phyloP scores from a whole-genome alignment of 2,329 filamentous ascomycete genomes.

The Karstenula rhodostoma region DNA sequence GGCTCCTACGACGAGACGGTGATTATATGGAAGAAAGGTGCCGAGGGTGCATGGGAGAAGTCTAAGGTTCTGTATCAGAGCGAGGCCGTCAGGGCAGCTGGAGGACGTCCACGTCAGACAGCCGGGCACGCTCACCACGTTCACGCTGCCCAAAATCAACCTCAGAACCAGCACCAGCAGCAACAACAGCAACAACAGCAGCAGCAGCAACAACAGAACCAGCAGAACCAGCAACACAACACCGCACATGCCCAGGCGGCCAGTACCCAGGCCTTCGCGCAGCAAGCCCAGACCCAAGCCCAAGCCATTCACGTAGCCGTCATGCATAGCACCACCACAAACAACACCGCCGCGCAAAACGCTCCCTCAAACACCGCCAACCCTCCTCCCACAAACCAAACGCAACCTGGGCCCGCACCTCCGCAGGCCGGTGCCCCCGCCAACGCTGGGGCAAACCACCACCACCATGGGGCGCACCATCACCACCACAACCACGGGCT shows the following conservation, averaged over 20 bases:
- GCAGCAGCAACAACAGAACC: constrained; percentile 28
- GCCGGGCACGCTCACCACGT: constrained; percentile 30
- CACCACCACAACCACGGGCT: constrained; percentile 21
- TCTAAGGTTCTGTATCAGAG: constrained; percentile 79
- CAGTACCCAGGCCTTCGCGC: constrained; percentile 43
- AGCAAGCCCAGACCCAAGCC: constrained; percentile 45
- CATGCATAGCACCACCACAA: constrained; percentile 28
- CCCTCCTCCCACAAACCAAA: constrained; percentile 20
- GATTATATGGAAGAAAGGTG: constrained; percentile 90
- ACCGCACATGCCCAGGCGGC: constrained; percentile 36
- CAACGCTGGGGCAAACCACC: constrained; percentile 28
- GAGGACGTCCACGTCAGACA: constrained; percentile 49
- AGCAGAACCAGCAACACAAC: constrained; percentile 31
- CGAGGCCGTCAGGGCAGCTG: constrained; percentile 64
- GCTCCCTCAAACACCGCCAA: constrained; percentile 16
- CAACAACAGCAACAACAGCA: constrained; percentile 35
- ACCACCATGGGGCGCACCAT: constrained; percentile 32
- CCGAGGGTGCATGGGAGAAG: constrained; percentile 83
- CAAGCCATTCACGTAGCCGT: constrained; percentile 46
- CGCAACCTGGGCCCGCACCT: constrained; percentile 23
- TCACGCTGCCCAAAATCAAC: constrained; percentile 29
- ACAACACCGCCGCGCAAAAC: constrained; percentile 19
- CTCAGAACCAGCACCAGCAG: constrained; percentile 30
- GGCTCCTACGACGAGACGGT: constrained; percentile 96
- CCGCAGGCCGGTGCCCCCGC: constrained; percentile 21